Percentiles rank a stretch among this genome's conserved stretches.
These are phyloP conservation scores for Pachysandra terminalis DNA, from an alignment of 164 flowering plant species.

Conservation along the genomic window DNA sequence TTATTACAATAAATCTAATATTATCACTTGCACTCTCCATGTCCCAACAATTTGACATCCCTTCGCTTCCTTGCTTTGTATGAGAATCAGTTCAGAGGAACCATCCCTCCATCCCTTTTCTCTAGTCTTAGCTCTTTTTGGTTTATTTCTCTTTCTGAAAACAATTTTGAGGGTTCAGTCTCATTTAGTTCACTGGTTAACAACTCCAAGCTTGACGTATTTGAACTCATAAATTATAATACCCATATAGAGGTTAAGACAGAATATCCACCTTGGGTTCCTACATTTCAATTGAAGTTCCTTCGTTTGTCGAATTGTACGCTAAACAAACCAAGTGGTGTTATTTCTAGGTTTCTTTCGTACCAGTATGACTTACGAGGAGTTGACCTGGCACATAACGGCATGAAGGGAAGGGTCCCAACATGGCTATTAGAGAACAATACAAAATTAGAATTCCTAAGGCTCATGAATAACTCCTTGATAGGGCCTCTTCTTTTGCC, in stretches of 20 bases:
- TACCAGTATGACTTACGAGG: constrained; percentile 5
- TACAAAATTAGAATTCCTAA: not conserved
- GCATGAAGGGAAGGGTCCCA: constrained; percentile 10
- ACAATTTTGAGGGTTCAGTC: constrained; percentile 4
- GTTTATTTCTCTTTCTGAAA: constrained; percentile 8
- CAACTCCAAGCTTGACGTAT: constrained; percentile 6
- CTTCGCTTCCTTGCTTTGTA: constrained; percentile 11
- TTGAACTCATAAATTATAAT: not conserved
- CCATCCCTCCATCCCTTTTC: constrained; percentile 4
- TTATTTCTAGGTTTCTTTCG: constrained; percentile 15
- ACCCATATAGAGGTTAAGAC: not conserved
- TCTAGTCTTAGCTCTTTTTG: constrained; percentile 2
- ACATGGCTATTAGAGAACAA: constrained; percentile 23
- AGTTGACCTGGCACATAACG: constrained; percentile 4
- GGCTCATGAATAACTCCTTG: not conserved
- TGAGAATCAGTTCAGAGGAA: constrained; percentile 12
- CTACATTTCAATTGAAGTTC: constrained; percentile 8
- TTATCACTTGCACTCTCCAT: not conserved
- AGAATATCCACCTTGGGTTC: not conserved
- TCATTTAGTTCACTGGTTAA: constrained; percentile 12
- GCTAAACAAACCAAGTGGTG: not conserved
- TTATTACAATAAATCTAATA: no score
- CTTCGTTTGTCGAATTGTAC: constrained; percentile 1
- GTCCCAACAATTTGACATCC: constrained; percentile 15
- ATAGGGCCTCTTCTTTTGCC: constrained; percentile 8